phyloP scores from a whole-genome alignment of 2,329 filamentous ascomycete genomes.

The Immersiporthe knoxdaviesiana region DNA sequence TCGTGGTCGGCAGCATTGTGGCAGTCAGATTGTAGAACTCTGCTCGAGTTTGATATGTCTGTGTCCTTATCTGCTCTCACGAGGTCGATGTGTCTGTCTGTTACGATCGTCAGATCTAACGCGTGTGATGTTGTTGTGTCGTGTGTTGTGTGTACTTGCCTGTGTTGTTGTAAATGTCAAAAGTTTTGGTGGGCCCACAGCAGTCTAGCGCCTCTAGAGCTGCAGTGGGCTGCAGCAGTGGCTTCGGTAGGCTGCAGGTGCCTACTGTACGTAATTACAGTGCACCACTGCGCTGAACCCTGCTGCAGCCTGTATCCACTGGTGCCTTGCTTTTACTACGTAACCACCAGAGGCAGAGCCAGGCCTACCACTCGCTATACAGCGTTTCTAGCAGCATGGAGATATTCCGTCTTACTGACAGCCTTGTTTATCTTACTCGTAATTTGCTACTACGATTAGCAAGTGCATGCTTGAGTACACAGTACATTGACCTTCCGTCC shows the following conservation, averaged over 20 bases:
- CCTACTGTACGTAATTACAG: not conserved
- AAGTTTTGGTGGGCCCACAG: not conserved
- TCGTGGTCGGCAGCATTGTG: constrained; percentile 55
- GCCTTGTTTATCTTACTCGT: no score
- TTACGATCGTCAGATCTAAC: no score
- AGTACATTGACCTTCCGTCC: not conserved
- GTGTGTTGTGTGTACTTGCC: no score
- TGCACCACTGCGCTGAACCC: not conserved
- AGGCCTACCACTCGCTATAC: not conserved
- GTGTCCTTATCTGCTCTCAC: constrained; percentile 20
- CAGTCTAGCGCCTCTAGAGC: not conserved
- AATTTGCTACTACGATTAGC: not conserved
- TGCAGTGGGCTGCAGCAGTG: not conserved
- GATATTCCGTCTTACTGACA: not conserved
- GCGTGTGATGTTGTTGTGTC: not conserved
- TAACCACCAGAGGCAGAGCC: not conserved
- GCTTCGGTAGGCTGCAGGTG: not conserved
- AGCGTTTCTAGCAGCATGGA: no score
- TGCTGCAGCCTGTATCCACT: not conserved
- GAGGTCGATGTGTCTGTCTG: not conserved
- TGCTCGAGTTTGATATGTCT: not conserved
- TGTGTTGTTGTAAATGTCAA: not conserved
- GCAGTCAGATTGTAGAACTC: not conserved
- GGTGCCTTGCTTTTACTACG: not conserved
- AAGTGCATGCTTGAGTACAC: not conserved